Evolutionary conservation across 768 basidiomycete genomes (phyloP), one percentile per base, ranked within the genome.

Genomic region (Naganishia vishniacii): DNA sequence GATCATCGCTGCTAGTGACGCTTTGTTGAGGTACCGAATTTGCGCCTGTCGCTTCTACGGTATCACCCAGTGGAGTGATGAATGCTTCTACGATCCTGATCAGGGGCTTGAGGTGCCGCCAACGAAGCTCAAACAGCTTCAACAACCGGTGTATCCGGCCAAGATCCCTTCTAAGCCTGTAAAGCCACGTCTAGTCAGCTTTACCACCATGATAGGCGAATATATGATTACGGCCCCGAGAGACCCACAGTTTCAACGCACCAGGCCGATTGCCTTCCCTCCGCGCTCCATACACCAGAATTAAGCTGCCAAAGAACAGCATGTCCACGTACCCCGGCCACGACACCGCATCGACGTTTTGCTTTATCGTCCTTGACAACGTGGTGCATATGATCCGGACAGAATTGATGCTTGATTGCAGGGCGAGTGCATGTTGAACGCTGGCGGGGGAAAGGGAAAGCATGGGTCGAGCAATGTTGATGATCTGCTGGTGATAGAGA

Each of bases 321-420:
- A 70, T 70, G 51, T 70, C 69, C 18, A 66, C 67, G 29, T 51
- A 70, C 12, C 67, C 69, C 12, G 69, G 69, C 69, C 69, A 70
- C 16, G 37, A 60, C 1, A 62, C 4, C 12, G 34, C 28, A 23
- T 59, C 53, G 15, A 31, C 32, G 11, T 48, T 51, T 25, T 59
- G 48, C 18, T 20, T 40, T 16, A 68, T 42, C 1, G 16, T 46
- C 16, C 26, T 40, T 3, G 45, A 15, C 15, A 70, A 62, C 16
- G 64, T 66, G 5, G 60, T n/a, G n/a, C 59, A 60, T 20, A 70
- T 68, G 8, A 37, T 46, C 31, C 67, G 61, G 6, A 62, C 69
- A 8, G 69, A 65, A 4, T n/a, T 47, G 23, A 70, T 62, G 49
- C 63, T 40, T 7, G 67, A 62, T 48, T 70, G 67, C 42, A 70